Evolutionary conservation across 2,329 filamentous ascomycete species (phyloP).

Genomic region (Trichophyton verrucosum): DNA sequence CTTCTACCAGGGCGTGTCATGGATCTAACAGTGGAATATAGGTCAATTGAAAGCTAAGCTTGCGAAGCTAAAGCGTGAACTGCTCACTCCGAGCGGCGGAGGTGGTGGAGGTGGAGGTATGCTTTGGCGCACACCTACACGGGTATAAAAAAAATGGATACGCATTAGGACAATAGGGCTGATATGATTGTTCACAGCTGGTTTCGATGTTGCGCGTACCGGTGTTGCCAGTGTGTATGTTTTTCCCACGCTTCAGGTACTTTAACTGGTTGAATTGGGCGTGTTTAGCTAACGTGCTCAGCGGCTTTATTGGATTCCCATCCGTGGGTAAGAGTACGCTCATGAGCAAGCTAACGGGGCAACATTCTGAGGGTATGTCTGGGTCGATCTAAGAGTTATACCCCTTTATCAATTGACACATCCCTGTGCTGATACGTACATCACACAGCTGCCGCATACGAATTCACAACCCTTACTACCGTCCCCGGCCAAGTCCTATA

Average conservation of each 20-base stretch:
- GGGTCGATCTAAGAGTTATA: not conserved
- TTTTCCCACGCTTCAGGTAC: not conserved
- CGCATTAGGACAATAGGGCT: not conserved
- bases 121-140: conserved; percentile 8
- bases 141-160: not conserved
- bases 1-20: not conserved
- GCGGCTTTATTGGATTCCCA: conserved; percentile 91
- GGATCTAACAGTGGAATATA: conserved; percentile 18
- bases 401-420: not conserved
- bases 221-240: conserved; percentile 80
- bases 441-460: conserved; percentile 67
- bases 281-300: conserved; percentile 10
- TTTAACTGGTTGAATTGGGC: not conserved
- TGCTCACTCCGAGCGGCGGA: conserved; percentile 67
- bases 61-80: conserved; percentile 91
- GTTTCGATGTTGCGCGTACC: conserved; percentile 95
- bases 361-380: conserved; percentile 66
- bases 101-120: conserved; percentile 65
- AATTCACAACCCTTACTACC: conserved; percentile 96
- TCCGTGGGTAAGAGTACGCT: conserved; percentile 97
- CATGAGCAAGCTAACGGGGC: conserved; percentile 87
- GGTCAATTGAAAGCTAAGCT: conserved; percentile 93
- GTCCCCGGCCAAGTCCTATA: conserved; percentile 93
- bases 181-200: conserved; percentile 37
- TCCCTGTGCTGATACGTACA: conserved; percentile 5